Evolutionary conservation across 1,284 basidiomycete genomes (phyloP).

Genomic region (Leccinum variabile): DNA sequence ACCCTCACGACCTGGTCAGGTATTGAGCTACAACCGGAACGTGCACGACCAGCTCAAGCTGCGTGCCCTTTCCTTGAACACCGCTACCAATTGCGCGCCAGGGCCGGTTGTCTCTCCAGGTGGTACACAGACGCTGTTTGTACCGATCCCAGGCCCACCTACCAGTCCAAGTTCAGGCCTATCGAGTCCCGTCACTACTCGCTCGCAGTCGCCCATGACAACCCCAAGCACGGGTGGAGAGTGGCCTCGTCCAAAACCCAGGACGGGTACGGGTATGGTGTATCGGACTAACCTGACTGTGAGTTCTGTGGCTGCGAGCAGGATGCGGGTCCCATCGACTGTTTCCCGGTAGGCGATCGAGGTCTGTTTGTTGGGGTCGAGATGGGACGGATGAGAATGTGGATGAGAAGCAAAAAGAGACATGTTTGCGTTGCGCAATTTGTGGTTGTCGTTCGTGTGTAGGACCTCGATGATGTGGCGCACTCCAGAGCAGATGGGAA

Average conservation of each 20-base stretch:
- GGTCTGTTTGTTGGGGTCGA: background rate
- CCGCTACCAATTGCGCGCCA: conserved; percentile 8
- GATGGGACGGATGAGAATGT: conserved; percentile 1
- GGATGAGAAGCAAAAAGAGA: conserved; percentile 4
- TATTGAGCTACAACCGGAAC: conserved; percentile 41
- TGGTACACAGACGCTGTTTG: conserved; percentile 34
- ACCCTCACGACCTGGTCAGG: conserved; percentile 26
- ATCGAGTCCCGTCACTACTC: conserved; percentile 14
- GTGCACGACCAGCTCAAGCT: conserved; percentile 40
- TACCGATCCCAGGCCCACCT: conserved; percentile 23
- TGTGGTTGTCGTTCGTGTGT: conserved; percentile 15
- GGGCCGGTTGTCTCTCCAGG: conserved; percentile 15
- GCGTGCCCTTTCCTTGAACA: conserved; percentile 23
- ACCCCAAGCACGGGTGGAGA: conserved; percentile 30
- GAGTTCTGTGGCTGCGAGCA: conserved; percentile 16
- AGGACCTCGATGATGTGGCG: conserved; percentile 7
- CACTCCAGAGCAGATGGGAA: conserved; percentile 9
- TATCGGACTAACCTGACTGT: conserved; percentile 45
- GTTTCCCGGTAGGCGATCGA: conserved; percentile 16
- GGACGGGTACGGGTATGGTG: conserved; percentile 70
- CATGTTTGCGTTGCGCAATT: conserved; percentile 1
- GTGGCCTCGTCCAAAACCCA: conserved; percentile 48
- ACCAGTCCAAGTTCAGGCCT: conserved; percentile 17
- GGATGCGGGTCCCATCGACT: conserved; percentile 26
- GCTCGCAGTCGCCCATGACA: conserved; percentile 26